These are phyloP conservation scores for Heritiera fomes DNA, from an alignment of 345 rosid species.

Conservation along the genomic window DNA sequence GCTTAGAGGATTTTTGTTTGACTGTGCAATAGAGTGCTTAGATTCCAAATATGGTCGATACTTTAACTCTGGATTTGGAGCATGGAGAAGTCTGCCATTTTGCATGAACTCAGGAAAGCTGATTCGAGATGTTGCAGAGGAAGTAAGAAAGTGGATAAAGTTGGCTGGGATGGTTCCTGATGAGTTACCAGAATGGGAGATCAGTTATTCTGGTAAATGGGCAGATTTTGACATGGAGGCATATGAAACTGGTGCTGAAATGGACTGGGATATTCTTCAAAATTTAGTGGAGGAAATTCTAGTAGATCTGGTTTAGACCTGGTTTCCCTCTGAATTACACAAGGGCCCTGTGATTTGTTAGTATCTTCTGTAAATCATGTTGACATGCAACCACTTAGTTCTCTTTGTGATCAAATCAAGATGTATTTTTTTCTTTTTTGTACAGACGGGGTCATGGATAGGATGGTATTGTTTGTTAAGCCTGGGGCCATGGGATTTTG, in stretches of 20 bases:
- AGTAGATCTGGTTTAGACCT: conserved; percentile 42
- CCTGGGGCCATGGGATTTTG: background rate
- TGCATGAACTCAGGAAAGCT: conserved; percentile 40
- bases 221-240: conserved; percentile 58
- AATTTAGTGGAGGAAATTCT: conserved; percentile 60
- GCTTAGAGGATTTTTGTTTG: conserved; percentile 58
- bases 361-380: conserved; percentile 20
- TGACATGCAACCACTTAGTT: background rate
- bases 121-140: conserved; percentile 55
- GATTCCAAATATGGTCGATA: conserved; percentile 47
- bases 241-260: conserved; percentile 56
- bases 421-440: conserved; percentile 17
- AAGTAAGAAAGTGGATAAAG: conserved; percentile 60
- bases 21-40: conserved; percentile 69
- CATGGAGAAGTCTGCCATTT: conserved; percentile 45
- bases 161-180: conserved; percentile 49
- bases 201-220: conserved; percentile 73
- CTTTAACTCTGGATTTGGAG: conserved; percentile 43
- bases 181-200: conserved; percentile 61
- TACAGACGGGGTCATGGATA: conserved; percentile 22
- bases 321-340: conserved; percentile 8
- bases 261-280: conserved; percentile 55
- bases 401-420: conserved; percentile 5
- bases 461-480: background rate
- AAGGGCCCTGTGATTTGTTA: background rate